Conservation (phyloP, 176 grass and related monocot species). For the Tillandsia fasciculata region DNA sequence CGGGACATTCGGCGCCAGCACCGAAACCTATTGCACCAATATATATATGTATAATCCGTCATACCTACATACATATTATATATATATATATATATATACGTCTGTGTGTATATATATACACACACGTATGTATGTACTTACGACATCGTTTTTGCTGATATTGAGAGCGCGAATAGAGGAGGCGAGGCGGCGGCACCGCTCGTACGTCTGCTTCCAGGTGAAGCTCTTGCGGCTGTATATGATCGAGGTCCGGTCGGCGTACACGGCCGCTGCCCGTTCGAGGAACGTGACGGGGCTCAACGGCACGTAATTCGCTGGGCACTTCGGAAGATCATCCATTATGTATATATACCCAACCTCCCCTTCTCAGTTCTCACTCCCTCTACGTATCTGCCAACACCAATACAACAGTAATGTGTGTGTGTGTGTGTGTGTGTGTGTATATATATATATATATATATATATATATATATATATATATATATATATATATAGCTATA, state of each 20-base stretch:
- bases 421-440: no score
- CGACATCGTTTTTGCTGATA: constrained; percentile 40
- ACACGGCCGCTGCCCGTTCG: constrained; percentile 51
- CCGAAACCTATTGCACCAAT: constrained; percentile 24
- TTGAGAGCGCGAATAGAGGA: constrained; percentile 37
- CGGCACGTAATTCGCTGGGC: constrained; percentile 42
- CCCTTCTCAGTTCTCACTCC: no score
- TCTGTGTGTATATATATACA: background rate
- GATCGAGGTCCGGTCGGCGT: constrained; percentile 52
- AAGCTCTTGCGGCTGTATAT: constrained; percentile 36
- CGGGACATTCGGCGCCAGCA: constrained; percentile 57
- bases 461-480: no score
- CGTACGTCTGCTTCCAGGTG: constrained; percentile 46
- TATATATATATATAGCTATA: no score
- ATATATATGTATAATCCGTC: no score
- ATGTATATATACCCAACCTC: no score
- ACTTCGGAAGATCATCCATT: constrained; percentile 56
- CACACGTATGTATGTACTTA: background rate
- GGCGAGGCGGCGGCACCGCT: constrained; percentile 49
- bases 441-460: no score
- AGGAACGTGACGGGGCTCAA: constrained; percentile 58
- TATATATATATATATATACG: background rate
- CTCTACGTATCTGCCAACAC: no score
- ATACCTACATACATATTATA: no score
- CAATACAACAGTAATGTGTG: no score